Conservation (phyloP, 352 stramenopile genomes). For the Phytopythium helicoides region DNA sequence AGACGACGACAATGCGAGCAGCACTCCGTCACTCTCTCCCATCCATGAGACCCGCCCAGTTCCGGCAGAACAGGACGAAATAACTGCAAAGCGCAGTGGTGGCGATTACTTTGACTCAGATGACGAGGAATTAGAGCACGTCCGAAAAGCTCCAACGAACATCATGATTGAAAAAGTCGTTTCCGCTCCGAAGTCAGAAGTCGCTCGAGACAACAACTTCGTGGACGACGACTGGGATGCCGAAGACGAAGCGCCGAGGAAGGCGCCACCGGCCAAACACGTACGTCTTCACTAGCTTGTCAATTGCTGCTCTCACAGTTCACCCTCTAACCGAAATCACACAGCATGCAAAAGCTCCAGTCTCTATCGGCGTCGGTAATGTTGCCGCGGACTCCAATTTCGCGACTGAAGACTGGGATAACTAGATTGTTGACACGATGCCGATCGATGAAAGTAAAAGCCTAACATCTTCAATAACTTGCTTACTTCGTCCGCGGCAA, state of each 20-base stretch:
- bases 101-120: constrained; percentile 66
- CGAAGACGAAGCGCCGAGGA: constrained; percentile 28
- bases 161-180: background rate
- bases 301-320: too few species aligned
- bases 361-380: constrained; percentile 21
- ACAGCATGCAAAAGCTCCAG: background rate
- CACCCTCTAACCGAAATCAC: too few species aligned
- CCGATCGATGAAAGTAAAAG: too few species aligned
- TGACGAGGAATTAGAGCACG: constrained; percentile 33
- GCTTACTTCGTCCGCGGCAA: too few species aligned
- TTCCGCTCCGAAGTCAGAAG: constrained; percentile 12
- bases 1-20: constrained; percentile 1
- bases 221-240: constrained; percentile 75
- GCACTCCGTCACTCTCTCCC: background rate
- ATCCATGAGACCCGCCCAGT: constrained; percentile 21
- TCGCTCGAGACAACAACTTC: constrained; percentile 73
- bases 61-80: constrained; percentile 7
- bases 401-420: constrained; percentile 65
- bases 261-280: background rate
- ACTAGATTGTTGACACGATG: constrained; percentile 11
- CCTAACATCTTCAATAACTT: too few species aligned
- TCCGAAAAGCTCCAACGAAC: constrained; percentile 7
- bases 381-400: constrained; percentile 70
- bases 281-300: too few species aligned
- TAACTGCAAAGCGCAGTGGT: constrained; percentile 12